Evolutionary conservation across 2,329 filamentous ascomycete genomes (phyloP).

Genomic region (Anisogramma anomala): DNA sequence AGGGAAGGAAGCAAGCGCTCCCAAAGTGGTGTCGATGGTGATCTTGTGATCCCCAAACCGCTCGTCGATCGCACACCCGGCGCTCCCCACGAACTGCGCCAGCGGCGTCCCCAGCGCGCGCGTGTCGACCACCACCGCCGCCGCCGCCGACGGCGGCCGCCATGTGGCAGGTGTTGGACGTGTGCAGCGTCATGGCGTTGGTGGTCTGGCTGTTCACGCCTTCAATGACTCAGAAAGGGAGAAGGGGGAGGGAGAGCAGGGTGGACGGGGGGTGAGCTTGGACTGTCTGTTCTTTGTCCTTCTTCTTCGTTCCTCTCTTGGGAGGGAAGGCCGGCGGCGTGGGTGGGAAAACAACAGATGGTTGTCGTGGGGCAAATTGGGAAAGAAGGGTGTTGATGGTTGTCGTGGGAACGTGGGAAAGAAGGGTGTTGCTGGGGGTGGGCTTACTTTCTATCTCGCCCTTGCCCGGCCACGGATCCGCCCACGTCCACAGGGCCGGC

Average conservation of each 20-base stretch:
- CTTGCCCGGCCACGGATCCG: constrained; percentile 54
- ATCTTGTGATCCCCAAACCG: constrained; percentile 65
- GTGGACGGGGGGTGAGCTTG: not conserved
- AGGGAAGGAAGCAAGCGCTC: not conserved
- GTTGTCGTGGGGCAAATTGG: too few species aligned
- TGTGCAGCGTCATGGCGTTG: constrained; percentile 59
- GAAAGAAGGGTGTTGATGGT: too few species aligned
- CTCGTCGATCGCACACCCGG: constrained; percentile 55
- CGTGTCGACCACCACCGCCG: constrained; percentile 49
- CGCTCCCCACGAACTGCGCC: constrained; percentile 48
- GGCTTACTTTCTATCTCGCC: constrained; percentile 58
- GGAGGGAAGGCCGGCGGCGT: too few species aligned
- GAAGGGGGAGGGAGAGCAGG: not conserved
- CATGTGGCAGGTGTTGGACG: constrained; percentile 47
- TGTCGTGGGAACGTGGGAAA: too few species aligned
- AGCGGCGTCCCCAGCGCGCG: constrained; percentile 54
- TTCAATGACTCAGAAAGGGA: constrained; percentile 43
- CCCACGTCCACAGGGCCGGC: constrained; percentile 63
- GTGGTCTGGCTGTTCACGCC: constrained; percentile 53
- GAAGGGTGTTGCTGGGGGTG: too few species aligned
- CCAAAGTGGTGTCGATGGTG: constrained; percentile 38
- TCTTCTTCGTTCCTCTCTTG: too few species aligned
- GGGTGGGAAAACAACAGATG: too few species aligned
- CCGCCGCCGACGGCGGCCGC: constrained; percentile 20
- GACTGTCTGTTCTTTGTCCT: too few species aligned